A percentile compares a stretch with the other conserved stretches of the same genome.
Conservation (phyloP, 305 asterid species). For the Solanum hybrid region DNA sequence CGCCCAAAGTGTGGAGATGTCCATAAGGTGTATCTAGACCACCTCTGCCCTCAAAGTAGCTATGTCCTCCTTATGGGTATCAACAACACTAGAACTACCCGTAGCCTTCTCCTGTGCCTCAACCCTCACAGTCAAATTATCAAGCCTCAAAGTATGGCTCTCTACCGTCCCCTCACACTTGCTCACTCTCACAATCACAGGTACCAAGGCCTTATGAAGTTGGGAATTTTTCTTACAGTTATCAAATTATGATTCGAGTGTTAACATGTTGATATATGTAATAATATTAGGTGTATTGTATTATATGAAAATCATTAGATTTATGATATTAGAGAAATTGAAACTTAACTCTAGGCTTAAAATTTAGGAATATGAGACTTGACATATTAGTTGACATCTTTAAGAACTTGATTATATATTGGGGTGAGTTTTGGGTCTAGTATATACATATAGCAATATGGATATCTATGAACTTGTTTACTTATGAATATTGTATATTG, state of each 20-base stretch:
- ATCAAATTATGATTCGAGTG: not conserved
- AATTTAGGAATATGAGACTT: not conserved
- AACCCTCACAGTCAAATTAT: too few species aligned
- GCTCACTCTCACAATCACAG: too few species aligned
- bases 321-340: not conserved
- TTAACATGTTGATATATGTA: not conserved
- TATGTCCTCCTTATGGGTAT: too few species aligned
- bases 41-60: too few species aligned
- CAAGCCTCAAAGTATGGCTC: too few species aligned
- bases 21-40: too few species aligned
- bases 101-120: too few species aligned
- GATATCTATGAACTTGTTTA: not conserved
- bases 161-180: too few species aligned
- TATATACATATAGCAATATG: not conserved
- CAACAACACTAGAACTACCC: too few species aligned
- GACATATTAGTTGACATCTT: not conserved
- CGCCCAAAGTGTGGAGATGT: too few species aligned
- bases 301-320: not conserved
- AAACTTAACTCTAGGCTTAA: not conserved
- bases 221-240: not conserved
- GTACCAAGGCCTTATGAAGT: not conserved
- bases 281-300: not conserved
- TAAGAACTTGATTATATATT: not conserved
- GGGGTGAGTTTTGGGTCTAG: not conserved
- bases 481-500: not conserved